phyloP scores from a whole-genome alignment of 2,329 filamentous ascomycete species.

The Neoarthrinium moseri region DNA sequence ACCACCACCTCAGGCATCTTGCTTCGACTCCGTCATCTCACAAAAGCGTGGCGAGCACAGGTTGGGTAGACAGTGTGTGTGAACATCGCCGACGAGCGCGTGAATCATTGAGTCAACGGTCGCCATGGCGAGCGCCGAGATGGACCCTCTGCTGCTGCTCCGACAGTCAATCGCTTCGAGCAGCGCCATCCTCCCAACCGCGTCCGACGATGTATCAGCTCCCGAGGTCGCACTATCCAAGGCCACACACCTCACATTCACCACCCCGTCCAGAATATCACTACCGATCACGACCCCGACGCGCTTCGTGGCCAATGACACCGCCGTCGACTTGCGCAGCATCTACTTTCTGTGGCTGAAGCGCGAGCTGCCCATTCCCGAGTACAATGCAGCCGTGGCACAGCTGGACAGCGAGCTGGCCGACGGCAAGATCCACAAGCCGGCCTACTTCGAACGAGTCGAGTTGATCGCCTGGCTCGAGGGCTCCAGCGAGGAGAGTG shows the following conservation, averaged over 20 bases:
- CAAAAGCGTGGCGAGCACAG: neutral
- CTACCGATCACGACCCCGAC: constrained; percentile 73
- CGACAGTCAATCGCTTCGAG: constrained; percentile 76
- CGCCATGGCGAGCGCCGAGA: constrained; percentile 58
- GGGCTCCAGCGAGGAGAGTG: constrained; percentile 84
- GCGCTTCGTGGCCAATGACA: constrained; percentile 78
- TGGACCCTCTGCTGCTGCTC: constrained; percentile 80
- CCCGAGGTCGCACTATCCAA: constrained; percentile 65
- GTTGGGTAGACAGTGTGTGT: too few relatives aligned
- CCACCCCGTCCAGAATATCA: constrained; percentile 55
- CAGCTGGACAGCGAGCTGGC: constrained; percentile 76
- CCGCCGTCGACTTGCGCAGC: constrained; percentile 81
- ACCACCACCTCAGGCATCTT: neutral
- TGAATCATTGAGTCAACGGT: constrained; percentile 7
- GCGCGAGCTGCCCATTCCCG: constrained; percentile 83
- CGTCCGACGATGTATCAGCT: constrained; percentile 62
- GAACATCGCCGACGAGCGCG: neutral
- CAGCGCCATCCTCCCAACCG: constrained; percentile 70
- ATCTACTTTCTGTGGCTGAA: constrained; percentile 97
- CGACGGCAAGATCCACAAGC: constrained; percentile 72
- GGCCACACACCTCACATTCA: constrained; percentile 79
- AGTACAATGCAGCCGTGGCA: constrained; percentile 84
- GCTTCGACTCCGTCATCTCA: neutral
- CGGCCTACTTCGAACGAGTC: constrained; percentile 87
- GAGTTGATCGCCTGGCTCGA: constrained; percentile 93